phyloP scores from a whole-genome alignment of 2,329 filamentous ascomycete species.

The Blumeria graminis region DNA sequence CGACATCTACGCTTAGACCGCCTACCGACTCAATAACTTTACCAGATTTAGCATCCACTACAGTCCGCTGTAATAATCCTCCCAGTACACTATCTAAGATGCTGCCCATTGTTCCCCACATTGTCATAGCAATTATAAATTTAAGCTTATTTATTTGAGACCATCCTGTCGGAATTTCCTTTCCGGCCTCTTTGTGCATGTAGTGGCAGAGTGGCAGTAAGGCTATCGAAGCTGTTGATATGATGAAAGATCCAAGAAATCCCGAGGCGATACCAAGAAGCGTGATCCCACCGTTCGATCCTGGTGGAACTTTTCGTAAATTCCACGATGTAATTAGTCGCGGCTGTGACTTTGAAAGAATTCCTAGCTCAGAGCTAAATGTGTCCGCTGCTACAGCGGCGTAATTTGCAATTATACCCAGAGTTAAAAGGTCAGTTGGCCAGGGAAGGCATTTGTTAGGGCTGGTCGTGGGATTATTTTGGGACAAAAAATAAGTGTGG shows the following conservation, averaged over 20 bases:
- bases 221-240: constrained; percentile 37
- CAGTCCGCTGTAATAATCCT: constrained; percentile 62
- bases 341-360: constrained; percentile 51
- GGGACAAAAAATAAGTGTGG: constrained; percentile 33
- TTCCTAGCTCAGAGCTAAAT: constrained; percentile 85
- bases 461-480: constrained; percentile 17
- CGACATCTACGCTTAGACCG: constrained; percentile 29
- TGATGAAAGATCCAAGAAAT: constrained; percentile 42
- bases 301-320: constrained; percentile 57
- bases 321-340: constrained; percentile 64
- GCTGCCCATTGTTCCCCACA: constrained; percentile 58
- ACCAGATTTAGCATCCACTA: constrained; percentile 59
- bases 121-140: constrained; percentile 30
- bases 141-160: constrained; percentile 25
- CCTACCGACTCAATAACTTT: constrained; percentile 78
- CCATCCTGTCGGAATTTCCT: constrained; percentile 20
- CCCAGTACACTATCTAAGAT: constrained; percentile 74
- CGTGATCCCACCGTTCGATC: constrained; percentile 87
- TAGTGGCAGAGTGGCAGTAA: constrained; percentile 42
- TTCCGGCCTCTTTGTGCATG: constrained; percentile 3
- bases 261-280: constrained; percentile 49
- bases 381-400: constrained; percentile 83
- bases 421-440: constrained; percentile 35
- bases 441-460: constrained; percentile 27
- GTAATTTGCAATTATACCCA: constrained; percentile 60